Evolutionary conservation across 371 early-diverging fungal genomes (phyloP).

Genomic region (Agmasoma carcini): DNA sequence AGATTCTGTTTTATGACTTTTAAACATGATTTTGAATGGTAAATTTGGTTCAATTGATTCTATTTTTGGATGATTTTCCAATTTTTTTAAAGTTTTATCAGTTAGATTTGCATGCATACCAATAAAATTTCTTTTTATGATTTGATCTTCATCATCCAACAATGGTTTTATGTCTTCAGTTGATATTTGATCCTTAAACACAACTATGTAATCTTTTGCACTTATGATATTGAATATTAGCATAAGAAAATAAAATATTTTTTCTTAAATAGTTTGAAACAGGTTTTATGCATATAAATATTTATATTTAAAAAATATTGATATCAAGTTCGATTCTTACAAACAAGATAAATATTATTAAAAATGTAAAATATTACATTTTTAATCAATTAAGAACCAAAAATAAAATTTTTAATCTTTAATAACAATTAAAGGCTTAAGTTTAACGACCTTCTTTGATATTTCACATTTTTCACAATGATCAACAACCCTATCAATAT

Average conservation of each 20-base stretch:
- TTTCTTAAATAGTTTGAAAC: too few relatives aligned
- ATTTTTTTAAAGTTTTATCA: conserved; percentile 18
- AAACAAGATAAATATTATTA: too few relatives aligned
- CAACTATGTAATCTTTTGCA: conserved; percentile 24
- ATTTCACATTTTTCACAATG: conserved; percentile 39
- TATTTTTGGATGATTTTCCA: conserved; percentile 20
- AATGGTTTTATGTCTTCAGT: background rate
- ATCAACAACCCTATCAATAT: conserved; percentile 51
- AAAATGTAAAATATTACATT: too few relatives aligned
- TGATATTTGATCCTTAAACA: too few relatives aligned
- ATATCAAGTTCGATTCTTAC: too few relatives aligned
- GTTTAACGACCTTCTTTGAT: conserved; percentile 35
- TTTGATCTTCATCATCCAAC: conserved; percentile 6
- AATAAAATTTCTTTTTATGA: conserved; percentile 15
- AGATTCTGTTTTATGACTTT: background rate
- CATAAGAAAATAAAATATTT: too few relatives aligned
- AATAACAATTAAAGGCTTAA: conserved; percentile 48
- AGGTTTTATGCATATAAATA: too few relatives aligned
- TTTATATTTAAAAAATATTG: too few relatives aligned
- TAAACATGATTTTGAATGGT: conserved; percentile 1
- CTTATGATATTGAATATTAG: too few relatives aligned
- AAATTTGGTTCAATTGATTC: conserved; percentile 27
- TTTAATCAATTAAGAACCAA: too few relatives aligned
- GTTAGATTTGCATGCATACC: conserved; percentile 26
- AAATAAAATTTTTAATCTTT: conserved; percentile 46